Evolutionary conservation across 805 yeast species (phyloP), one percentile per base, ranked within the genome.

Genomic region (Yarrowia divulgata): DNA sequence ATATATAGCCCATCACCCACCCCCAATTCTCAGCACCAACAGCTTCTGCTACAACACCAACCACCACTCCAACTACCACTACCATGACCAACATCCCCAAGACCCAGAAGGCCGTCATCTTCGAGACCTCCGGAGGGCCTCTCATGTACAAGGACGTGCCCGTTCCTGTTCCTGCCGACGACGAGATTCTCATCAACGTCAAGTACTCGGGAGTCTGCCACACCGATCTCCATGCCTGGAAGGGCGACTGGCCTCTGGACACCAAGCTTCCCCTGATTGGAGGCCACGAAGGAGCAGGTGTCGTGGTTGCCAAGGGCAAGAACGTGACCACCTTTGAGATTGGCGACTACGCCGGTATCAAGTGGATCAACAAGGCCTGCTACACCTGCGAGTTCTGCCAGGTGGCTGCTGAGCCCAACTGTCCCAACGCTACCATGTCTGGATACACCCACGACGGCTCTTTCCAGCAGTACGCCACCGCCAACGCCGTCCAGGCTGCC

Each of bases 191-290:
- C 78, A 83, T 92, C 81, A 87, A 92, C 79, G 88, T 92, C 79
- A 87, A 87, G 81, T 91, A 88, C 84, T 87, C 97, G 32, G 97
- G 97, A 80, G 97, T 91, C 68, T 91, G 97, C 81, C 97, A 93
- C 84, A 91, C 97, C 46, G 97, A 91, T 77, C 85, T 92, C 79
- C 97, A 92, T 83, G 97, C 96, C 69, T 90, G 95, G 93, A 87
- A 90, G 78, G 97, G 97, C 76, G 97, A 92, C 81, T 91, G 97
- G 96, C 95, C 96, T 63, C 82, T 89, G 78, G 85, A 81, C 72
- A 85, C 89, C 73, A 88, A 88, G 77, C 82, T 88, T 71, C 94
- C 95, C 32, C 81, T 90, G 74, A 92, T 90, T 64, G 95, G 95
- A 72, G 96, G 96, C 75, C 96, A 90, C 81, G 96, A 90, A 81